phyloP scores from a whole-genome alignment of 306 rosid genomes.

The Hippophae tibetana region DNA sequence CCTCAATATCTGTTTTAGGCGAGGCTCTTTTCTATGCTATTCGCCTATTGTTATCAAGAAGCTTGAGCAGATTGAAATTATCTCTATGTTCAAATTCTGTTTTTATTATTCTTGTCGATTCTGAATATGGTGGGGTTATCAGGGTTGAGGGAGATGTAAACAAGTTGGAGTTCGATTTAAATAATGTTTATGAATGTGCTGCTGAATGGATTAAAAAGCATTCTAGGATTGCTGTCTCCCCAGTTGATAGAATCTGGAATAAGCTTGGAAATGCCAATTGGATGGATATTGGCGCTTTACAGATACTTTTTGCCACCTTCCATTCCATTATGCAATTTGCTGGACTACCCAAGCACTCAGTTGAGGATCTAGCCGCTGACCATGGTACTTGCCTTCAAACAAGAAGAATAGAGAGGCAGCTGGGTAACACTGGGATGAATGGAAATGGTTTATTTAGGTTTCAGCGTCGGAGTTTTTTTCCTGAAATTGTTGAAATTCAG shows the following conservation, averaged over 20 bases:
- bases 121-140: slow-evolving; percentile 87
- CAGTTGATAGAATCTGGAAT: slow-evolving; percentile 88
- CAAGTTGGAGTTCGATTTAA: slow-evolving; percentile 66
- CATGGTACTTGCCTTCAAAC: slow-evolving; percentile 92
- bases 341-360: slow-evolving; percentile 77
- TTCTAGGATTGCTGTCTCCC: slow-evolving; percentile 74
- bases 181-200: slow-evolving; percentile 80
- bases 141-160: slow-evolving; percentile 90
- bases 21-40: slow-evolving; percentile 84
- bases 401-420: slow-evolving; percentile 78
- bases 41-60: slow-evolving; percentile 74
- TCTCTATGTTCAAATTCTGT: slow-evolving; percentile 50
- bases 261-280: slow-evolving; percentile 96
- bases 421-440: slow-evolving; percentile 52
- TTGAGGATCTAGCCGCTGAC: slow-evolving; percentile 94
- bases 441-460: slow-evolving; percentile 63
- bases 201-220: slow-evolving; percentile 87
- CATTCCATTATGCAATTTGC: slow-evolving; percentile 72
- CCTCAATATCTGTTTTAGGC: slow-evolving; percentile 53
- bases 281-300: slow-evolving; percentile 84
- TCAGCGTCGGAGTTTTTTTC: slow-evolving; percentile 64
- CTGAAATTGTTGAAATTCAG: slow-evolving; percentile 91
- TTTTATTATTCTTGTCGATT: slow-evolving; percentile 74
- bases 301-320: slow-evolving; percentile 84
- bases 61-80: slow-evolving; percentile 60